Conservation (phyloP, 129 eudicot species). For the Pulicaria dysenterica region DNA sequence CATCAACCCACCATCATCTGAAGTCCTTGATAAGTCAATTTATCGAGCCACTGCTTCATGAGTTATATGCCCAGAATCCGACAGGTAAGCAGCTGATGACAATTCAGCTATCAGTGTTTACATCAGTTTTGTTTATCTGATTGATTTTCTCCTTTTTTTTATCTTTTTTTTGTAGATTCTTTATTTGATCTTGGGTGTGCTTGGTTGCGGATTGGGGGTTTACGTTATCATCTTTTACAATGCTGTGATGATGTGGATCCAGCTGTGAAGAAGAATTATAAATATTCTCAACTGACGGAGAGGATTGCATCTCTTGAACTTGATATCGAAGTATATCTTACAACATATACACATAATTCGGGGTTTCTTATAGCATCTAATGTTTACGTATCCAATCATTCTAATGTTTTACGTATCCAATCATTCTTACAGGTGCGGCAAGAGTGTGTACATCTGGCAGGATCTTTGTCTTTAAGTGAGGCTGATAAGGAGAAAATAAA, state of each 20-base stretch:
- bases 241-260: conserved; percentile 89
- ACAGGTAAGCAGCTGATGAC: conserved; percentile 43
- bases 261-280: conserved; percentile 62
- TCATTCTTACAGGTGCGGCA: conserved; percentile 59
- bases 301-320: conserved; percentile 70
- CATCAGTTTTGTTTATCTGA: neutral
- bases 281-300: conserved; percentile 54
- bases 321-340: conserved; percentile 62
- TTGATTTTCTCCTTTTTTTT: neutral
- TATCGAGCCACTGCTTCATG: conserved; percentile 67
- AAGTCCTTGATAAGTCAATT: conserved; percentile 45
- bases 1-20: conserved; percentile 66
- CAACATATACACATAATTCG: neutral
- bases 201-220: conserved; percentile 74
- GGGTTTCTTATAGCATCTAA: neutral
- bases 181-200: conserved; percentile 53
- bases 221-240: conserved; percentile 76
- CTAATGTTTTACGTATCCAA: neutral
- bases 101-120: neutral
- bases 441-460: conserved; percentile 64
- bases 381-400: neutral
- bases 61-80: conserved; percentile 47
- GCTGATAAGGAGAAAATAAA: conserved; percentile 39
- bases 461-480: conserved; percentile 46
- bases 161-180: conserved; percentile 34